Conservation (phyloP, 768 basidiomycete genomes). For the Mycena rosella region DNA sequence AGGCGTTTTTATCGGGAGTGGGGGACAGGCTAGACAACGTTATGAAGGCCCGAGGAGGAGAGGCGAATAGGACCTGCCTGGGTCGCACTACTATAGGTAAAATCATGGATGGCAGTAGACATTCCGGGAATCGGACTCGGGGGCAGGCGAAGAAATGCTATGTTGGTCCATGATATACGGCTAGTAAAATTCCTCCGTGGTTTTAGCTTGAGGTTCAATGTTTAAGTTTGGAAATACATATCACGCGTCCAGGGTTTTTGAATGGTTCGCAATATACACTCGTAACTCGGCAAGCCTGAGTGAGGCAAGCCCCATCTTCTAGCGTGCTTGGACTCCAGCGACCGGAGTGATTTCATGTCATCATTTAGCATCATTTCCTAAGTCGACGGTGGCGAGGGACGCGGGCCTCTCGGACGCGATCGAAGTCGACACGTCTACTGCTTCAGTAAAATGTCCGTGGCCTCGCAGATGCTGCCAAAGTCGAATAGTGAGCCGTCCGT, state of each 20-base stretch:
- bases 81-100: conserved; percentile 4
- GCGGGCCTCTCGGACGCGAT: neutral
- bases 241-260: neutral
- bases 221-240: neutral
- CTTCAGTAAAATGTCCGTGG: neutral
- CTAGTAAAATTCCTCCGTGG: neutral
- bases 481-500: too few species aligned
- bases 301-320: conserved; percentile 25
- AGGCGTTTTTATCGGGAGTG: conserved; percentile 31
- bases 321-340: neutral
- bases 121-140: conserved; percentile 12
- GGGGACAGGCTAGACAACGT: conserved; percentile 17
- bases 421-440: neutral
- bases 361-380: too few species aligned
- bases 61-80: conserved; percentile 26
- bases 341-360: conserved; percentile 2
- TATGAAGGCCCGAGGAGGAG: conserved; percentile 23
- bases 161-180: neutral
- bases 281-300: conserved; percentile 9
- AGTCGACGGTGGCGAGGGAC: conserved; percentile 27
- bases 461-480: neutral
- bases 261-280: neutral
- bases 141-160: neutral
- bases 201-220: neutral
- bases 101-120: conserved; percentile 15